These are phyloP conservation scores for Pseudogymnoascus pannorum DNA, from an alignment of 2,329 filamentous ascomycete species.

Conservation along the genomic window DNA sequence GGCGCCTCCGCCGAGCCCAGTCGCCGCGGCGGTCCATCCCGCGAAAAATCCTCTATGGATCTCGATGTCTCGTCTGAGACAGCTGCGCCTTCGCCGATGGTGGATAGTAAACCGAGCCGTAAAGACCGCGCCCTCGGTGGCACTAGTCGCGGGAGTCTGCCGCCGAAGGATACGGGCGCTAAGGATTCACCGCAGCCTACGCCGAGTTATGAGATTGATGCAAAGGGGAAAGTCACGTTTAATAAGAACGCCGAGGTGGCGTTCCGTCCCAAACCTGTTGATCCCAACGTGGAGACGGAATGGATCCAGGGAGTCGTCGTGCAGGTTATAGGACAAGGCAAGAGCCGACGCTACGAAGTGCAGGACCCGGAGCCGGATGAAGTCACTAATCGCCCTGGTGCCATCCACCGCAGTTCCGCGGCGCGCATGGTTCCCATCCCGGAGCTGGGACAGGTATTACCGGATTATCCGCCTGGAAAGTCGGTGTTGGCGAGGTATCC, in stretches of 20 bases:
- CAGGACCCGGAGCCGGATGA: constrained; percentile 73
- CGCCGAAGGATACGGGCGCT: constrained; percentile 23
- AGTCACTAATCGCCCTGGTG: constrained; percentile 55
- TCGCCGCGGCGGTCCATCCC: constrained; percentile 17
- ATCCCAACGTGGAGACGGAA: constrained; percentile 43
- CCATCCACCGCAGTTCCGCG: constrained; percentile 61
- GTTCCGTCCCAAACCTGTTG: constrained; percentile 52
- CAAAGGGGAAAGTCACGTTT: constrained; percentile 46
- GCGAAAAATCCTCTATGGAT: constrained; percentile 22
- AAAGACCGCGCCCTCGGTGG: constrained; percentile 20
- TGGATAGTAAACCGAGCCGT: constrained; percentile 22
- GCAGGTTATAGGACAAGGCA: constrained; percentile 66
- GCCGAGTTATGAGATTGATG: constrained; percentile 12
- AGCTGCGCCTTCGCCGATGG: constrained; percentile 24
- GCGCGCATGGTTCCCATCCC: constrained; percentile 73
- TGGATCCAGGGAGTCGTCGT: constrained; percentile 76
- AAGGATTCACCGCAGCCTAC: not conserved
- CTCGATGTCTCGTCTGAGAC: constrained; percentile 27
- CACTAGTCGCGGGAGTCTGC: constrained; percentile 18
- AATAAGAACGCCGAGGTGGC: constrained; percentile 57
- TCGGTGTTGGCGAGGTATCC: constrained; percentile 73
- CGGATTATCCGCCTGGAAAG: constrained; percentile 57
- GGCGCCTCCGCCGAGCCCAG: constrained; percentile 14
- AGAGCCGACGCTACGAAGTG: constrained; percentile 70
- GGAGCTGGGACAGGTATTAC: constrained; percentile 48